These are phyloP conservation scores for Daldinia childiae DNA, from an alignment of 495 filamentous ascomycete genomes.

Conservation along the genomic window DNA sequence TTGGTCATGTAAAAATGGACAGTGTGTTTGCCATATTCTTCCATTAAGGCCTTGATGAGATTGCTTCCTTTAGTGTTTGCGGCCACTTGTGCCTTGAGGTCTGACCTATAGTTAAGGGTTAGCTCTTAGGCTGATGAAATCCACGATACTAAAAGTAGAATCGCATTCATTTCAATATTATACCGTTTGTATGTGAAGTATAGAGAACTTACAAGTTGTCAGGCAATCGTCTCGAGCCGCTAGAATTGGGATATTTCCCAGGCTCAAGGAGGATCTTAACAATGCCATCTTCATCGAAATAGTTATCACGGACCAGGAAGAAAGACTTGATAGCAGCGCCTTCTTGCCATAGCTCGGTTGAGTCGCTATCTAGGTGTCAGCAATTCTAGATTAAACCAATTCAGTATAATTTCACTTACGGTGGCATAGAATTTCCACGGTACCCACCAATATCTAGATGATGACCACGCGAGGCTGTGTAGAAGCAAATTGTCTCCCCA, in stretches of 20 bases:
- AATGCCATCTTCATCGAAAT: slow-evolving; percentile 88
- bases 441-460: slow-evolving; percentile 97
- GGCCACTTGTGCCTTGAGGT: slow-evolving; percentile 94
- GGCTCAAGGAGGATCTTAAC: slow-evolving; percentile 87
- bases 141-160: background rate
- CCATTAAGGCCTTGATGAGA: slow-evolving; percentile 83
- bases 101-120: slow-evolving; percentile 72
- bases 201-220: slow-evolving; percentile 78
- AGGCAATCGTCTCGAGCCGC: slow-evolving; percentile 85
- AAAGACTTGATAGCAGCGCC: slow-evolving; percentile 88
- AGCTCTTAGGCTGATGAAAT: slow-evolving; percentile 62
- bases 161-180: slow-evolving; percentile 41
- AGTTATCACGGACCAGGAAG: slow-evolving; percentile 78
- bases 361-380: slow-evolving; percentile 23
- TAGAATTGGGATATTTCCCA: slow-evolving; percentile 84
- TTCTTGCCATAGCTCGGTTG: slow-evolving; percentile 87
- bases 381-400: slow-evolving; percentile 58
- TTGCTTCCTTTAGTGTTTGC: slow-evolving; percentile 96
- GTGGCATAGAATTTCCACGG: slow-evolving; percentile 92
- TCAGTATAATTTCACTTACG: slow-evolving; percentile 58
- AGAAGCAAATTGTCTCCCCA: slow-evolving; percentile 82
- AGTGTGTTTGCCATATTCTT: slow-evolving; percentile 87
- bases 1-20: slow-evolving; percentile 96
- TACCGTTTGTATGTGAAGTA: slow-evolving; percentile 71
- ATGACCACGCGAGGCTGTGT: slow-evolving; percentile 92